These are phyloP conservation scores for Cystofilobasidium bisporidii DNA, from an alignment of 768 basidiomycete genomes.

Conservation along the genomic window DNA sequence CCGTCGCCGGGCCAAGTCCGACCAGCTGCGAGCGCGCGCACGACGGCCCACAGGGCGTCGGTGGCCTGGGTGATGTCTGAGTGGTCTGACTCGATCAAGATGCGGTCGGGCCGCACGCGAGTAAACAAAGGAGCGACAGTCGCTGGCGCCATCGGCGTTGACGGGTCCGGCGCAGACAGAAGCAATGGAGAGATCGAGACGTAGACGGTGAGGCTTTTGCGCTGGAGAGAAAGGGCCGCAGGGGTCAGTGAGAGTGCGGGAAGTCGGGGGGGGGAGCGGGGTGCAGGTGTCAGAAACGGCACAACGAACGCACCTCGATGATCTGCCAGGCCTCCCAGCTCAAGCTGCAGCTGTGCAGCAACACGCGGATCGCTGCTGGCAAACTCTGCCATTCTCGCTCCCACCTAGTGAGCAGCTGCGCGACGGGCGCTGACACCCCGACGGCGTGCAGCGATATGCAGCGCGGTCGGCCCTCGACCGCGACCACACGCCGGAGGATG, in stretches of 20 bases:
- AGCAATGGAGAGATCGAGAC: constrained; percentile 59
- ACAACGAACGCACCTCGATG: constrained; percentile 54
- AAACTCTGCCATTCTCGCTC: constrained; percentile 42
- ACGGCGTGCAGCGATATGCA: constrained; percentile 85
- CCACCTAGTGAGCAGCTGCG: constrained; percentile 57
- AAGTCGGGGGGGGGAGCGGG: background rate
- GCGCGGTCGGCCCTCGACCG: constrained; percentile 52
- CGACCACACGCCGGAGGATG: constrained; percentile 48
- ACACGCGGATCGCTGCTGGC: constrained; percentile 65
- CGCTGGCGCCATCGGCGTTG: constrained; percentile 27
- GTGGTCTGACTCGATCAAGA: constrained; percentile 81
- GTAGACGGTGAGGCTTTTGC: constrained; percentile 63
- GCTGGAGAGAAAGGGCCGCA: constrained; percentile 51
- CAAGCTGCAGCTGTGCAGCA: constrained; percentile 82
- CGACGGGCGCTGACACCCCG: constrained; percentile 49
- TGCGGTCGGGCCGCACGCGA: constrained; percentile 53
- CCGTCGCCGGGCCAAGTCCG: constrained; percentile 52
- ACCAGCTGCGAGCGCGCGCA: constrained; percentile 60
- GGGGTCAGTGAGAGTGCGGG: background rate
- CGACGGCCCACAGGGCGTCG: constrained; percentile 64
- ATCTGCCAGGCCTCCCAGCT: constrained; percentile 63
- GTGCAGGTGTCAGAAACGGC: background rate
- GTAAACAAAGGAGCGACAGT: constrained; percentile 57
- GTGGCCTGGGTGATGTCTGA: constrained; percentile 55
- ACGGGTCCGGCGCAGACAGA: background rate